Evolutionary conservation across 805 yeast genomes (phyloP), one percentile per base, ranked within the genome.

Genomic region (Ogataea paraovalis): DNA sequence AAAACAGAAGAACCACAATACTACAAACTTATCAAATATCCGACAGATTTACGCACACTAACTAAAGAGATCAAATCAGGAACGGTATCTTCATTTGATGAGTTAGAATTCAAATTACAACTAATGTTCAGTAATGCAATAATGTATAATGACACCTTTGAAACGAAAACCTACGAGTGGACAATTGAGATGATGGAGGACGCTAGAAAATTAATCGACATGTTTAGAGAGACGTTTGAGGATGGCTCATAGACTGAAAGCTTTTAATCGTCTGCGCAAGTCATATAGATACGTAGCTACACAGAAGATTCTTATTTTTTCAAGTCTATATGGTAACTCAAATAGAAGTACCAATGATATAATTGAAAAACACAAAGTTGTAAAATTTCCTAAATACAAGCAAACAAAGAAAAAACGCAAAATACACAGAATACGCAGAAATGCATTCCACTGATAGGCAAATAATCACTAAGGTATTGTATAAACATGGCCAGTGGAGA

Each of bases 91-190:
- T 61, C 62, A 16, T 64, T 68, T 10, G 69, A 61, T 20, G 81
- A 83, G 48, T 68, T 87, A 20, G 88, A 87, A 54, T 69, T 85
- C 43, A 87, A 84, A 51, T 70, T 87, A 39, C 74, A 83, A 69
- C 69, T 83, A 49, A 85, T 87, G 94, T 85, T 84, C 67, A 85
- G 92, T 44, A 87, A 87, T 63, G 87, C 92, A 16, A 76, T 87
- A 16, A 87, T 87, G 94, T 87, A 82, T 67, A 87, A 87, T 63
- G 78, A 78, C 55, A 73, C 79, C 51, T 46, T 54, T 27, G 80
- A 76, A 50, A 77, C 82, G 23, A 88, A 83, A 45, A 73, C 85
- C 50, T 79, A 77, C 39, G 63, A 66, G 33, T 76, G 87, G 75
- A 78, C 89, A 1, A 68, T 75, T 51, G 87, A 80, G 53, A 85